These are phyloP conservation scores for Nicotiana noctiflora DNA, from an alignment of 257 asterid genomes.

Conservation along the genomic window DNA sequence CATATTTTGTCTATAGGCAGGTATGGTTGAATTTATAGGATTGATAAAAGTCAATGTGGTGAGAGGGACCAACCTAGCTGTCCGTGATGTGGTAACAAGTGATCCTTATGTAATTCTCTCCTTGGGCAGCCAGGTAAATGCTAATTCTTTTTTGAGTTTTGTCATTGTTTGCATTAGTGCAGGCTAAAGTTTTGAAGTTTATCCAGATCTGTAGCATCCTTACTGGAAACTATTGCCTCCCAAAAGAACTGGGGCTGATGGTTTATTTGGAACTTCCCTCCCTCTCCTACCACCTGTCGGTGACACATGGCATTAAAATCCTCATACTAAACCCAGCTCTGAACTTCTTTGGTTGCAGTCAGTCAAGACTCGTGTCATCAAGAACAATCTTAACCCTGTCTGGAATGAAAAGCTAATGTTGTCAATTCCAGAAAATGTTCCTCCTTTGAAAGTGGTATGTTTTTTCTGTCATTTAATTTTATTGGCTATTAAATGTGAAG, in stretches of 20 bases:
- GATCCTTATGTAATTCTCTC: conserved; percentile 89
- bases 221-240: not conserved
- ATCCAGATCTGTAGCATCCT: not conserved
- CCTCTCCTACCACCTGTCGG: not conserved
- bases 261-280: not conserved
- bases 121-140: conserved; percentile 71
- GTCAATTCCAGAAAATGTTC: conserved; percentile 77
- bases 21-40: conserved; percentile 95
- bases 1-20: conserved; percentile 50
- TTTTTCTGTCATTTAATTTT: not conserved
- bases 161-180: not conserved
- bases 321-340: not conserved
- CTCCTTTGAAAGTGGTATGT: conserved; percentile 81
- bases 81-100: conserved; percentile 80
- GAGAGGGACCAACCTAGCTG: conserved; percentile 79
- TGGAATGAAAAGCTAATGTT: conserved; percentile 92
- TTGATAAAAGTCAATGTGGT: conserved; percentile 73
- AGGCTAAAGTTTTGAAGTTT: not conserved
- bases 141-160: not conserved
- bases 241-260: not conserved
- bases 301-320: not conserved
- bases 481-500: not conserved
- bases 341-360: conserved; percentile 42
- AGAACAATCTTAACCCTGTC: conserved; percentile 82
- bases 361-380: conserved; percentile 77